A percentile compares a stretch with the other conserved stretches of the same genome.
These are phyloP conservation scores for Colletotrichum simmondsii DNA, from an alignment of 2,329 filamentous ascomycete genomes.

Conservation along the genomic window DNA sequence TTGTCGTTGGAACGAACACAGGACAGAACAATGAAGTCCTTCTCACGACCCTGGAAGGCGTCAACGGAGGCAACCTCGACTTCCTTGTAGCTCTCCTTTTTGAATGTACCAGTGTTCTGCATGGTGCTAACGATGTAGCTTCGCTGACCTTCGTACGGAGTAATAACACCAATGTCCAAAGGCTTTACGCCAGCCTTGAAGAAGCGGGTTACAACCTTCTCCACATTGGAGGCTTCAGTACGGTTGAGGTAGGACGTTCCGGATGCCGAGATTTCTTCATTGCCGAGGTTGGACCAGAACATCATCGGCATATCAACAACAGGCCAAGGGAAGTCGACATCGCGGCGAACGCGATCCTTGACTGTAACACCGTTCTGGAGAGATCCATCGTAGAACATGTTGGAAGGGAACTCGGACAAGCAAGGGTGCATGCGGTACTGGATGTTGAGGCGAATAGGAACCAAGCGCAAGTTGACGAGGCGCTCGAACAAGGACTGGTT, in stretches of 20 bases:
- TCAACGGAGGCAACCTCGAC: slow-evolving; percentile 98
- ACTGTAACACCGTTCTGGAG: slow-evolving; percentile 96
- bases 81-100: slow-evolving; percentile 98
- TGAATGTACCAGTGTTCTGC: slow-evolving; percentile 96
- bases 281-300: slow-evolving; percentile 99
- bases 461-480: slow-evolving; percentile 88
- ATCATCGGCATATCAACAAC: slow-evolving; percentile 97
- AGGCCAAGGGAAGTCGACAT: slow-evolving; percentile 98
- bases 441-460: slow-evolving; percentile 92
- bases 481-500: slow-evolving; percentile 99
- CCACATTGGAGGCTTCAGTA: slow-evolving; percentile 95
- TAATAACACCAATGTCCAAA: slow-evolving; percentile 94
- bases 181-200: slow-evolving; percentile 99
- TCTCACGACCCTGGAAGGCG: slow-evolving; percentile 98
- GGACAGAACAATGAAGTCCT: slow-evolving; percentile 98
- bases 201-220: slow-evolving; percentile 98
- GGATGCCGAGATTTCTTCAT: slow-evolving; percentile 97
- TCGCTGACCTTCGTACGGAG: slow-evolving; percentile 96
- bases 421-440: slow-evolving; percentile 99
- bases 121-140: slow-evolving; percentile 99
- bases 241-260: slow-evolving; percentile 98
- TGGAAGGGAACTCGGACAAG: slow-evolving; percentile 95
- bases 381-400: slow-evolving; percentile 99
- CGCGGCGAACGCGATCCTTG: slow-evolving; percentile 86
- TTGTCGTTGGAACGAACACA: slow-evolving; percentile 99